Evolutionary conservation across 2,329 filamentous ascomycete genomes (phyloP).

Genomic region (Calonectria pteridis): DNA sequence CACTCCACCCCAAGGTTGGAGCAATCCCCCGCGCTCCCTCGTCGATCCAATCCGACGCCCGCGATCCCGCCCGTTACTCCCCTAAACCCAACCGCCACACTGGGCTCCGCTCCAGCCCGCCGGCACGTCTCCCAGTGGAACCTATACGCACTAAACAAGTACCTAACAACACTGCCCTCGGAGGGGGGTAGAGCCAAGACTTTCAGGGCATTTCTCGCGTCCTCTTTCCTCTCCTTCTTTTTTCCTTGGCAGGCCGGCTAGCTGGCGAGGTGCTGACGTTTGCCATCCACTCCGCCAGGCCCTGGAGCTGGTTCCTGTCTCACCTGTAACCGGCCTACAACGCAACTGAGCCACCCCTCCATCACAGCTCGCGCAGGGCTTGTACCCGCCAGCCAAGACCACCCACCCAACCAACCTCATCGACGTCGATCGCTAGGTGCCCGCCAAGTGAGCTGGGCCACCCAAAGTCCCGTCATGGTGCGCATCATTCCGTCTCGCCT

Average conservation of each 20-base stretch:
- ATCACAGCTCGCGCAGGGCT: neutral
- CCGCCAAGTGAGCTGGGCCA: constrained; percentile 10
- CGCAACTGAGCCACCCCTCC: neutral
- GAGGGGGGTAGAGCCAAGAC: neutral
- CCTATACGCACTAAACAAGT: neutral
- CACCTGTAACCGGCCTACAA: neutral
- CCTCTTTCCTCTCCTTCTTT: neutral
- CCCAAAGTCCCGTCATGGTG: constrained; percentile 58
- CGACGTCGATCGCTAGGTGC: constrained; percentile 17
- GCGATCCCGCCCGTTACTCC: constrained; percentile 12
- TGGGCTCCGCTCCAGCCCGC: constrained; percentile 4
- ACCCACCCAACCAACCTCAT: constrained; percentile 12
- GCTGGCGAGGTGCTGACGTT: constrained; percentile 6
- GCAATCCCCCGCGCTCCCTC: constrained; percentile 20
- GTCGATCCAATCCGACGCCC: constrained; percentile 23
- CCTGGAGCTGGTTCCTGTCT: neutral
- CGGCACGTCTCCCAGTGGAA: constrained; percentile 1
- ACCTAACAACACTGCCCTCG: neutral
- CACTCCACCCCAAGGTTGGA: constrained; percentile 9
- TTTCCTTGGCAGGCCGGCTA: neutral
- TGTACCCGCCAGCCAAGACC: neutral
- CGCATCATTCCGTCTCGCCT: constrained; percentile 69
- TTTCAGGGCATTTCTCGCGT: neutral
- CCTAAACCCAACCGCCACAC: constrained; percentile 11
- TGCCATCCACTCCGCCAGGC: neutral